phyloP scores from a whole-genome alignment of 2,329 filamentous ascomycete genomes.

The Coniochaeta ligniaria region DNA sequence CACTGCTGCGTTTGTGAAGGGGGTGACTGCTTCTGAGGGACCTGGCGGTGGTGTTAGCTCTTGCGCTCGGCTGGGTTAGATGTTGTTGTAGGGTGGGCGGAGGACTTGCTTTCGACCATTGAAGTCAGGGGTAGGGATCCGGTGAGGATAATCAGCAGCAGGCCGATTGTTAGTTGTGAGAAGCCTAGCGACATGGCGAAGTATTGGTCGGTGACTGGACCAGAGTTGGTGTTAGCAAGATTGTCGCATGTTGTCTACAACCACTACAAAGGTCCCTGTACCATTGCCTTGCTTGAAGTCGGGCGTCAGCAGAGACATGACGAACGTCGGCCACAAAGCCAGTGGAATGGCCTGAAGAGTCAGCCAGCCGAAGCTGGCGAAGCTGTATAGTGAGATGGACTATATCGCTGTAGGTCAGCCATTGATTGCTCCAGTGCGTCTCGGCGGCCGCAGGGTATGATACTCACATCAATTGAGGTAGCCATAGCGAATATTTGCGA shows the following conservation, averaged over 20 bases:
- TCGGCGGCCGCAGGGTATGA: not conserved
- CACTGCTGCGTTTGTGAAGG: slow-evolving; percentile 59
- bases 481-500: not conserved
- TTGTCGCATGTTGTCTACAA: not conserved
- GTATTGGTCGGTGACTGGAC: slow-evolving; percentile 59
- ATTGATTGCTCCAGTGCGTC: not conserved
- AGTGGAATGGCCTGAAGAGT: slow-evolving; percentile 38
- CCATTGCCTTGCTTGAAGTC: slow-evolving; percentile 23
- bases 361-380: slow-evolving; percentile 46
- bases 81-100: not conserved
- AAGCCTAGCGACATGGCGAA: slow-evolving; percentile 66
- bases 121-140: slow-evolving; percentile 61
- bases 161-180: slow-evolving; percentile 55
- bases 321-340: slow-evolving; percentile 39
- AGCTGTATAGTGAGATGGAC: slow-evolving; percentile 40
- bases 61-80: not conserved
- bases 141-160: slow-evolving; percentile 60
- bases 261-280: slow-evolving; percentile 11
- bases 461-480: not conserved
- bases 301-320: slow-evolving; percentile 33
- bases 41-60: slow-evolving; percentile 6
- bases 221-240: not conserved
- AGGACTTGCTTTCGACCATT: slow-evolving; percentile 27
- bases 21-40: slow-evolving; percentile 38
- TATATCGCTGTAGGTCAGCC: not conserved